A percentile compares a stretch with the other conserved stretches of the same genome.
phyloP scores from a whole-genome alignment of 2,329 filamentous ascomycete species.

The Exophiala phaeomuriformis region DNA sequence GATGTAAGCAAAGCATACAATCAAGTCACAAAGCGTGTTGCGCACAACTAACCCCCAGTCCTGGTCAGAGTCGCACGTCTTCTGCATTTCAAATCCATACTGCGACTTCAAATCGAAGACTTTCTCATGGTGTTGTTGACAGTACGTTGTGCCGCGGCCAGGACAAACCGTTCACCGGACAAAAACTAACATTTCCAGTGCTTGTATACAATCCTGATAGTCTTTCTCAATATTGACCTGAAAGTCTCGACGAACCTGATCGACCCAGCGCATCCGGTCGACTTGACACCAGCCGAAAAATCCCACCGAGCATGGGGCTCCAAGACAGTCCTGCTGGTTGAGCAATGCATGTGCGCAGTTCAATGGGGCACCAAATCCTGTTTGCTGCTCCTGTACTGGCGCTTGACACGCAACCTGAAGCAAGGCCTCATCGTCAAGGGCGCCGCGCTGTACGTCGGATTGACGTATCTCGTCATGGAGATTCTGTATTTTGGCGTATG shows the following conservation, averaged over 20 bases:
- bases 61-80: conserved; percentile 13
- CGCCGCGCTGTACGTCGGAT: conserved; percentile 40
- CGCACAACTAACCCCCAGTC: not conserved
- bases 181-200: conserved; percentile 15
- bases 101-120: conserved; percentile 48
- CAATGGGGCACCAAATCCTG: conserved; percentile 50
- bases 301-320: conserved; percentile 44
- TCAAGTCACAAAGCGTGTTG: not conserved
- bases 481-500: conserved; percentile 48
- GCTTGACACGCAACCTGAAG: conserved; percentile 42
- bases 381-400: conserved; percentile 46
- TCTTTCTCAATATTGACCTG: conserved; percentile 39
- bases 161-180: not conserved
- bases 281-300: conserved; percentile 43
- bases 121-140: conserved; percentile 50
- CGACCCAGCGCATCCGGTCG: conserved; percentile 32
- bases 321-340: conserved; percentile 48
- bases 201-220: conserved; percentile 38
- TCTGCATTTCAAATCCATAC: conserved; percentile 22
- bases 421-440: conserved; percentile 33
- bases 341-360: conserved; percentile 46
- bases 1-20: conserved; percentile 13
- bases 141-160: conserved; percentile 25
- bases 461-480: conserved; percentile 45
- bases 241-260: conserved; percentile 44